These are phyloP conservation scores for Pachysandra terminalis DNA, from an alignment of 164 flowering plant genomes.

Conservation along the genomic window DNA sequence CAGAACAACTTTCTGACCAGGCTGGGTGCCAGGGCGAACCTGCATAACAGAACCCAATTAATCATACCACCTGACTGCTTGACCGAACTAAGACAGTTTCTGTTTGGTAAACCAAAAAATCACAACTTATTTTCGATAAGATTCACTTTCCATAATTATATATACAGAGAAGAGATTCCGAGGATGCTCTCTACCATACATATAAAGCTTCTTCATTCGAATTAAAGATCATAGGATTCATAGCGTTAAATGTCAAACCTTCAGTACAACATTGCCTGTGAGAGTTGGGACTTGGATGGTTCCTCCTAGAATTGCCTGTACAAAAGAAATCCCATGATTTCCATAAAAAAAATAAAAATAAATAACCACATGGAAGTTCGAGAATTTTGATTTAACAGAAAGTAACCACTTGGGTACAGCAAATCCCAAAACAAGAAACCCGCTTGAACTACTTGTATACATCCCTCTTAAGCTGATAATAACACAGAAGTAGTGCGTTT, in stretches of 20 bases:
- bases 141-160: not conserved
- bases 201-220: not conserved
- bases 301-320: slow-evolving; percentile 95
- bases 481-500: not conserved
- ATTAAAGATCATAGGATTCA: not conserved
- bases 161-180: not conserved
- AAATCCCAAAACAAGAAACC: not conserved
- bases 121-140: not conserved
- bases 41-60: slow-evolving; percentile 27
- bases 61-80: not conserved
- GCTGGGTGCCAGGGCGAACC: slow-evolving; percentile 95
- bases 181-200: not conserved
- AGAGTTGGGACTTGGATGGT: slow-evolving; percentile 96
- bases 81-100: too few species aligned
- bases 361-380: too few species aligned
- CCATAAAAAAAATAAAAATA: not conserved
- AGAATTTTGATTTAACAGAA: too few species aligned
- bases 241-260: slow-evolving; percentile 42
- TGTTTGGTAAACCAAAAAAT: not conserved
- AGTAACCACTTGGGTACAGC: not conserved
- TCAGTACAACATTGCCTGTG: slow-evolving; percentile 89
- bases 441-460: not conserved
- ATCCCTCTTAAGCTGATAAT: not conserved
- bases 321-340: slow-evolving; percentile 5
- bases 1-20: slow-evolving; percentile 92